These are phyloP conservation scores for Dothistroma septosporum DNA, from an alignment of 2,329 filamentous ascomycete species.

Conservation along the genomic window DNA sequence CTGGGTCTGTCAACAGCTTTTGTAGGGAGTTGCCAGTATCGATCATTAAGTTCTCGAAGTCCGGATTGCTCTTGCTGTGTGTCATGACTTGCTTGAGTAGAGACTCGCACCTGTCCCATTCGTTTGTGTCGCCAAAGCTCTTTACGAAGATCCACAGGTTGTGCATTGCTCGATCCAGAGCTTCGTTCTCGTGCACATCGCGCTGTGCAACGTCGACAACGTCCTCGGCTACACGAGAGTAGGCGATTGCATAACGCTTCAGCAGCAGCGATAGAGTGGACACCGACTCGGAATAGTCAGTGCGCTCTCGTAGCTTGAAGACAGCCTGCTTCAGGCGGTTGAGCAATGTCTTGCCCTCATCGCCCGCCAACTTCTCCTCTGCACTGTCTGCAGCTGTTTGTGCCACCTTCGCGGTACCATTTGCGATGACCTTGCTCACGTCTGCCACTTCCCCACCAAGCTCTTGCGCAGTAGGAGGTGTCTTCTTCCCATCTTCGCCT, in stretches of 20 bases:
- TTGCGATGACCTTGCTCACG: slow-evolving; percentile 43
- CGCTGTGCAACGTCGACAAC: slow-evolving; percentile 63
- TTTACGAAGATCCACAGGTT: slow-evolving; percentile 79
- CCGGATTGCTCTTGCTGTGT: slow-evolving; percentile 70
- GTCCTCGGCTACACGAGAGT: slow-evolving; percentile 68
- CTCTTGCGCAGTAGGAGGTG: slow-evolving; percentile 57
- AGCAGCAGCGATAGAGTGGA: slow-evolving; percentile 72
- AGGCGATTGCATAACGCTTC: slow-evolving; percentile 71
- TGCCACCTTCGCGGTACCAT: slow-evolving; percentile 44
- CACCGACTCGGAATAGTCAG: slow-evolving; percentile 82
- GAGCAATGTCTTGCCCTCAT: slow-evolving; percentile 68
- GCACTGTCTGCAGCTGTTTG: slow-evolving; percentile 65
- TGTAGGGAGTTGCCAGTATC: slow-evolving; percentile 72
- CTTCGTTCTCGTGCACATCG: slow-evolving; percentile 68
- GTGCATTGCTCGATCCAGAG: slow-evolving; percentile 68
- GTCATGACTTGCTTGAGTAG: slow-evolving; percentile 67
- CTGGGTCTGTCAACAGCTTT: slow-evolving; percentile 76
- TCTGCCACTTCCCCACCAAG: slow-evolving; percentile 50
- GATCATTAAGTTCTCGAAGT: slow-evolving; percentile 73
- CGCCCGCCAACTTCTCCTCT: slow-evolving; percentile 67
- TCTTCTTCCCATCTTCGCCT: slow-evolving; percentile 47
- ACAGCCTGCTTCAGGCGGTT: slow-evolving; percentile 74
- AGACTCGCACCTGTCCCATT: slow-evolving; percentile 72
- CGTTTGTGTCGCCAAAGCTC: slow-evolving; percentile 68
- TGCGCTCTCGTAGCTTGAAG: slow-evolving; percentile 65